Conservation (phyloP, 2,329 filamentous ascomycete genomes). For the Monosporascus sp. region DNA sequence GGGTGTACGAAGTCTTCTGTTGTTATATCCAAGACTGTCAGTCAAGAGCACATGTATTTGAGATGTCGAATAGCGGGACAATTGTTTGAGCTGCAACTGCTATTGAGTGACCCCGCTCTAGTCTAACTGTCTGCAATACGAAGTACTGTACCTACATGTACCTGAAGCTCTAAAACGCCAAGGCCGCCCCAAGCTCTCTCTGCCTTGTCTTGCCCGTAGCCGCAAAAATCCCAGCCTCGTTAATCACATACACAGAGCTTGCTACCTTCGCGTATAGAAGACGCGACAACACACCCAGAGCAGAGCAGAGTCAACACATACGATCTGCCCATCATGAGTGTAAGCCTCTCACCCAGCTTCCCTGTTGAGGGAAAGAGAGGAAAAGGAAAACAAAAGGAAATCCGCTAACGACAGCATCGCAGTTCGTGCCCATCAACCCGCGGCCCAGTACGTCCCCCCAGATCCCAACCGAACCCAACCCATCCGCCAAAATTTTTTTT, state of each 20-base stretch:
- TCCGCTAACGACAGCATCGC: not conserved
- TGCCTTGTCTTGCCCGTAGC: not conserved
- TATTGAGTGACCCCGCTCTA: too few relatives aligned
- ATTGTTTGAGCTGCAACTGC: too few relatives aligned
- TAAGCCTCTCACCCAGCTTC: conserved; percentile 9
- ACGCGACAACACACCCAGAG: conserved; percentile 2
- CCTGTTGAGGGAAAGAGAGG: not conserved
- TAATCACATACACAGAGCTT: not conserved
- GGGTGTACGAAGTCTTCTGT: too few relatives aligned
- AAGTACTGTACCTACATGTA: not conserved
- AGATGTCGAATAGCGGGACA: too few relatives aligned
- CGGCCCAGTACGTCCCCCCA: conserved; percentile 66
- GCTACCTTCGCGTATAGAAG: not conserved
- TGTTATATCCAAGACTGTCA: too few relatives aligned
- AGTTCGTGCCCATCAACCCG: conserved; percentile 93
- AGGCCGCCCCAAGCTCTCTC: not conserved
- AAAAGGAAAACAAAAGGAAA: not conserved
- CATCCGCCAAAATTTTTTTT: not conserved
- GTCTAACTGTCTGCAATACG: too few relatives aligned
- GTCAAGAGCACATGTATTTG: too few relatives aligned
- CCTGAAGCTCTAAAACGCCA: not conserved
- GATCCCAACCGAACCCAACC: conserved; percentile 3
- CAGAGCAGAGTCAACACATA: conserved; percentile 7
- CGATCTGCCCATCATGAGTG: conserved; percentile 29
- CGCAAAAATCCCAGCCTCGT: not conserved